A percentile compares a stretch with the other conserved stretches of the same genome.
Evolutionary conservation across 73 alveolate species (phyloP).

Genomic region (Uronychia setigera): DNA sequence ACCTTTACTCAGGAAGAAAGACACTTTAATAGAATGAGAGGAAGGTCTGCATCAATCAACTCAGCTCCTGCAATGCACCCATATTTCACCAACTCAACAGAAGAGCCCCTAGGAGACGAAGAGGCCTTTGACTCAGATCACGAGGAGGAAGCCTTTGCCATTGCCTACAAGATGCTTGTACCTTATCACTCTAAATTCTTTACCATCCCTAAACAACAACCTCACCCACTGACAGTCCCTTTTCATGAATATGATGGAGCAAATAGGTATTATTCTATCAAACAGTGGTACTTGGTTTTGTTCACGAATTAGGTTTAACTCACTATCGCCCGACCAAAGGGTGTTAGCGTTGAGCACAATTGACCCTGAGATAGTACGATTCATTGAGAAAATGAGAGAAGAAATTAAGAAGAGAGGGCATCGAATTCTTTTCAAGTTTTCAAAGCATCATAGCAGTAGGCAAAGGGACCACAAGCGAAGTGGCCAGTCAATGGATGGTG

Average conservation of each 20-base stretch:
- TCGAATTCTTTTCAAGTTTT: background rate
- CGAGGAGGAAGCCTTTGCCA: background rate
- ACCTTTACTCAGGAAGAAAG: background rate
- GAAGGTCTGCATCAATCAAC: background rate
- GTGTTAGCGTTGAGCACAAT: background rate
- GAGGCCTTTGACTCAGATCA: background rate
- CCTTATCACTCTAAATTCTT: background rate
- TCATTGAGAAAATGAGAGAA: background rate
- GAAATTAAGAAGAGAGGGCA: background rate
- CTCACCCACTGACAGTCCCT: background rate
- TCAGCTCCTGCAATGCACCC: background rate
- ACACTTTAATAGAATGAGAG: background rate
- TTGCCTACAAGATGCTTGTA: background rate
- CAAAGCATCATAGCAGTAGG: background rate
- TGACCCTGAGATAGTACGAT: background rate
- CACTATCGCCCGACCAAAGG: background rate
- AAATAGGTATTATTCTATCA: background rate
- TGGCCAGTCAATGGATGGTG: background rate
- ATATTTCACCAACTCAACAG: background rate
- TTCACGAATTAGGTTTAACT: background rate
- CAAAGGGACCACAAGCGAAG: background rate
- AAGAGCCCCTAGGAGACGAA: background rate
- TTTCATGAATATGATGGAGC: background rate
- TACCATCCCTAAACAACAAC: background rate
- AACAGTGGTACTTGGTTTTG: background rate